phyloP scores from a whole-genome alignment of 345 rosid genomes.

The Hibiscus tridactylites region DNA sequence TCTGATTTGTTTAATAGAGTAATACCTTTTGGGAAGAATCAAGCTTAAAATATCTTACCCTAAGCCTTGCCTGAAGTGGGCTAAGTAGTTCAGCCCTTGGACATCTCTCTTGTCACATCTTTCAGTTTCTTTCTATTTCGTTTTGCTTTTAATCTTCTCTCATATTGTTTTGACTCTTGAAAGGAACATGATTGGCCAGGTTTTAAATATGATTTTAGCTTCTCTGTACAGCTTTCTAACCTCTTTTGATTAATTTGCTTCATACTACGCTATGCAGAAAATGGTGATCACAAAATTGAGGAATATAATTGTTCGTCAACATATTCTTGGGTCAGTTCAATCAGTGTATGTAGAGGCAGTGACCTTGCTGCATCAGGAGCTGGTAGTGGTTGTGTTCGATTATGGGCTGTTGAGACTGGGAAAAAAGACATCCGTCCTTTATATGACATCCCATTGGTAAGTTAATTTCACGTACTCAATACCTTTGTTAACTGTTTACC shows the following conservation, averaged over 20 bases:
- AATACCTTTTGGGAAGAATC: not conserved
- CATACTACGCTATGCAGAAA: constrained; percentile 27
- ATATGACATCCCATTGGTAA: constrained; percentile 12
- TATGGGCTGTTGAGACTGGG: constrained; percentile 61
- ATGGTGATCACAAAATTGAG: constrained; percentile 26
- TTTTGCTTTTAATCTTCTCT: not conserved
- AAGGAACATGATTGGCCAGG: not conserved
- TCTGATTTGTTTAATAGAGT: not conserved
- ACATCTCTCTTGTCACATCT: not conserved
- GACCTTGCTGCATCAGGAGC: constrained; percentile 98
- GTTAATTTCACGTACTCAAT: not conserved
- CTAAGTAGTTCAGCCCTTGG: not conserved
- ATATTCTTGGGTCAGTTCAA: constrained; percentile 82
- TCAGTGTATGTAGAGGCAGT: constrained; percentile 69
- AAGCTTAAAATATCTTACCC: not conserved
- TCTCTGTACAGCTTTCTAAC: not conserved
- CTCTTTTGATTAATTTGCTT: not conserved
- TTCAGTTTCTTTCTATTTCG: not conserved
- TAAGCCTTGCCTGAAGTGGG: not conserved
- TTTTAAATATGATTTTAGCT: not conserved
- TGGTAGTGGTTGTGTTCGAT: constrained; percentile 69
- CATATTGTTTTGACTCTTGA: constrained; percentile 22
- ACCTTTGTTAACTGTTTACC: not conserved
- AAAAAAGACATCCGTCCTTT: not conserved
- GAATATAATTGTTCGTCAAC: constrained; percentile 32